Conservation (phyloP, 2,329 filamentous ascomycete species). For the Alternaria postmessia region DNA sequence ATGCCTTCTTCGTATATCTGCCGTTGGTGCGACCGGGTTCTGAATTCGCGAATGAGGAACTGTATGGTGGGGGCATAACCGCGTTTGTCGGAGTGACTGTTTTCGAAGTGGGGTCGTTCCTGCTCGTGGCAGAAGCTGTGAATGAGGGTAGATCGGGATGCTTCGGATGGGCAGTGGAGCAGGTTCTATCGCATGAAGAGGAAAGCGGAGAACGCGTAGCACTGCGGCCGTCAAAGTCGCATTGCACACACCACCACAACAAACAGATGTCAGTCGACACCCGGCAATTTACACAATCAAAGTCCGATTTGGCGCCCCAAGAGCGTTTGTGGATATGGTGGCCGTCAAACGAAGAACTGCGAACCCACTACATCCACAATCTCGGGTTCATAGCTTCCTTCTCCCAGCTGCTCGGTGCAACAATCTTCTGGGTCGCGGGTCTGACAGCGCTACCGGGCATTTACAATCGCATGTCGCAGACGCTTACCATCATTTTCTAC, state of each 20-base stretch:
- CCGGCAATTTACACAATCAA: not conserved
- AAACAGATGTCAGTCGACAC: constrained; percentile 42
- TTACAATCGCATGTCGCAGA: constrained; percentile 58
- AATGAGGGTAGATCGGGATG: constrained; percentile 71
- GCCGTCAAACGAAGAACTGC: constrained; percentile 65
- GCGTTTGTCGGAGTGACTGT: constrained; percentile 73
- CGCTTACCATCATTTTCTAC: constrained; percentile 63
- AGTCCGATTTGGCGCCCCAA: constrained; percentile 1
- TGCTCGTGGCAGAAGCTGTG: constrained; percentile 72
- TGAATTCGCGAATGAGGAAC: constrained; percentile 63
- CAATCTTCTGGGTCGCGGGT: constrained; percentile 70
- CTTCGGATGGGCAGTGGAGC: constrained; percentile 73
- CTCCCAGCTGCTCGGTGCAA: constrained; percentile 65
- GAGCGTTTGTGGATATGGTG: constrained; percentile 64
- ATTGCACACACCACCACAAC: constrained; percentile 52
- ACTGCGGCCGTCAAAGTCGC: constrained; percentile 23
- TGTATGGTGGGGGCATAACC: constrained; percentile 66
- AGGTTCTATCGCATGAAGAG: constrained; percentile 50
- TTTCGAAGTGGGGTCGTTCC: constrained; percentile 69
- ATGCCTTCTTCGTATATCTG: constrained; percentile 70
- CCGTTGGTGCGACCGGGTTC: constrained; percentile 63
- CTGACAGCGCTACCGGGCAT: constrained; percentile 68
- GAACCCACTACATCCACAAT: constrained; percentile 67
- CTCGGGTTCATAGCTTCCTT: constrained; percentile 69
- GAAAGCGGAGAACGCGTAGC: constrained; percentile 18